phyloP scores from a whole-genome alignment of 306 rosid species.

The Prunus mongolica region DNA sequence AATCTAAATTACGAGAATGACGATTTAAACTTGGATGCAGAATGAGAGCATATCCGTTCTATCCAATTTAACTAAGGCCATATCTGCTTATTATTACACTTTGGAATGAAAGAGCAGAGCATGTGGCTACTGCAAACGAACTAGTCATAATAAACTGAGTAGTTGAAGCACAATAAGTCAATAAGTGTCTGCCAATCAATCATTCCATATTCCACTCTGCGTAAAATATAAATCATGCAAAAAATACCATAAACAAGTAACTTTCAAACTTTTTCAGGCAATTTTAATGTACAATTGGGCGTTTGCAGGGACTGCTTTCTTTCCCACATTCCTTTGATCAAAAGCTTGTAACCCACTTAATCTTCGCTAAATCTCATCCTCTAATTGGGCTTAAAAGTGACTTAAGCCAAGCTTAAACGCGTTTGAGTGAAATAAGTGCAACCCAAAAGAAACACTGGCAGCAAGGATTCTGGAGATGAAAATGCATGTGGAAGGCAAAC shows the following conservation, averaged over 20 bases:
- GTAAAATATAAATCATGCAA: not conserved
- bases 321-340: not conserved
- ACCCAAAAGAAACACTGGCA: not conserved
- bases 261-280: not conserved
- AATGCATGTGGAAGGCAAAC: not conserved
- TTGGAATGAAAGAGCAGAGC: not conserved
- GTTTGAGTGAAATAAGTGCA: not conserved
- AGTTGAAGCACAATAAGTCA: not conserved
- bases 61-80: not conserved
- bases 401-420: not conserved
- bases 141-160: not conserved
- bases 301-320: not conserved
- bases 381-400: not conserved
- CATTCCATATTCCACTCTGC: slow-evolving; percentile 15
- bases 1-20: no score
- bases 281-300: not conserved
- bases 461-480: not conserved
- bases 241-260: not conserved
- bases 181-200: not conserved
- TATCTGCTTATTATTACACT: not conserved
- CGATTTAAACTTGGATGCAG: no score
- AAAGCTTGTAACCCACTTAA: not conserved
- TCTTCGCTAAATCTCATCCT: not conserved
- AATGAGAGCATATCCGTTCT: no score
- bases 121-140: not conserved